These are phyloP conservation scores for Tylopilus felleus DNA, from an alignment of 768 basidiomycete genomes.

Conservation along the genomic window DNA sequence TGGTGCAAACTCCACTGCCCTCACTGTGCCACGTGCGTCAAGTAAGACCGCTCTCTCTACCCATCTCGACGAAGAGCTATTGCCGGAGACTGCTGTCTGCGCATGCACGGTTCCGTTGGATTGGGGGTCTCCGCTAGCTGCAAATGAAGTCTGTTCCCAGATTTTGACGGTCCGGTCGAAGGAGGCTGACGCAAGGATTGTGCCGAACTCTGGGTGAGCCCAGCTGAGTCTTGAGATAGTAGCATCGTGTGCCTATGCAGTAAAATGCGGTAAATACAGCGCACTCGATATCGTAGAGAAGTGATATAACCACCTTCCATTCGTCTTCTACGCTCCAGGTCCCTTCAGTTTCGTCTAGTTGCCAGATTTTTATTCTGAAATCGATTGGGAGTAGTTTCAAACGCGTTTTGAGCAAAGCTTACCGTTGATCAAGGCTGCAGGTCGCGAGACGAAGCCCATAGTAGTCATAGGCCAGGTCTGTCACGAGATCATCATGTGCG, in stretches of 20 bases:
- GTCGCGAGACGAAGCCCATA: slow-evolving; percentile 83
- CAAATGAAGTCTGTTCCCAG: slow-evolving; percentile 66
- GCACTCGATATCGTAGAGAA: background rate
- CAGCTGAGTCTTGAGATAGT: slow-evolving; percentile 80
- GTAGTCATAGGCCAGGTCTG: slow-evolving; percentile 87
- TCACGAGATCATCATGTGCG: slow-evolving; percentile 77
- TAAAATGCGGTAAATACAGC: background rate
- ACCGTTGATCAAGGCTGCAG: slow-evolving; percentile 82
- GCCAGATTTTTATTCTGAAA: slow-evolving; percentile 78
- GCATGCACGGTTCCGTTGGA: slow-evolving; percentile 21
- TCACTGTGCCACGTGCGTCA: slow-evolving; percentile 84
- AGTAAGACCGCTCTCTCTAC: slow-evolving; percentile 67
- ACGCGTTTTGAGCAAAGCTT: slow-evolving; percentile 12
- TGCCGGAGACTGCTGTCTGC: slow-evolving; percentile 11
- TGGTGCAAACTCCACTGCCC: slow-evolving; percentile 84
- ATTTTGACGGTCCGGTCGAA: slow-evolving; percentile 92
- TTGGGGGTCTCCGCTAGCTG: slow-evolving; percentile 27
- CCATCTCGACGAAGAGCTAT: slow-evolving; percentile 53
- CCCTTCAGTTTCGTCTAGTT: slow-evolving; percentile 66
- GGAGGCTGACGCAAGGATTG: slow-evolving; percentile 79
- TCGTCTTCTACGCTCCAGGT: slow-evolving; percentile 80
- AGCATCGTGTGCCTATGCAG: slow-evolving; percentile 87
- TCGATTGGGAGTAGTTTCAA: slow-evolving; percentile 9
- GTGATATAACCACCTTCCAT: slow-evolving; percentile 82
- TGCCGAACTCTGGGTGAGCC: slow-evolving; percentile 92